A percentile compares a stretch with the other conserved stretches of the same genome.
Evolutionary conservation across 1,139 yeast genomes (phyloP).

Genomic region (Geotrichum histeridarum): DNA sequence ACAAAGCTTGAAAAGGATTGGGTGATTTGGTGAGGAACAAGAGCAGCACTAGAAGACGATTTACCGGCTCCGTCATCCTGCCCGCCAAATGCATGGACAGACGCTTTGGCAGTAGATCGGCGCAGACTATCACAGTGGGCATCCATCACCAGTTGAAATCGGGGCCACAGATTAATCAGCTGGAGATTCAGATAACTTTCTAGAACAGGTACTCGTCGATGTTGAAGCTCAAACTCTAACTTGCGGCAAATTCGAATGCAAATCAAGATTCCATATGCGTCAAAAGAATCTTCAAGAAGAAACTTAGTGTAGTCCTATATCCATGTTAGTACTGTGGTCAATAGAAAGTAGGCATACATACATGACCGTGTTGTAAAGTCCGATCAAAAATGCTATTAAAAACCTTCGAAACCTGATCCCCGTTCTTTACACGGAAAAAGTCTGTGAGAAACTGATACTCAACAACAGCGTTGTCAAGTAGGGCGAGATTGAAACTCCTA

Average conservation of each 20-base stretch:
- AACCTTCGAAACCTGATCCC: constrained; percentile 42
- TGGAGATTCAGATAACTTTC: constrained; percentile 70
- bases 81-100: constrained; percentile 21
- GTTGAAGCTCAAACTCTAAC: constrained; percentile 57
- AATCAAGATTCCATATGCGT: constrained; percentile 73
- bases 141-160: constrained; percentile 71
- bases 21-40: constrained; percentile 62
- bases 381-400: constrained; percentile 47
- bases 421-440: constrained; percentile 52
- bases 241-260: constrained; percentile 68
- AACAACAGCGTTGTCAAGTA: constrained; percentile 70
- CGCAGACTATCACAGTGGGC: constrained; percentile 66
- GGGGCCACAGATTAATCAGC: constrained; percentile 72
- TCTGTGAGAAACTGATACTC: constrained; percentile 72
- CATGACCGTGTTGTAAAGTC: constrained; percentile 50
- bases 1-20: constrained; percentile 74
- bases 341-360: constrained; percentile 6
- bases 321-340: not conserved
- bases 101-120: constrained; percentile 38
- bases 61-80: constrained; percentile 25
- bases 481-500: constrained; percentile 66
- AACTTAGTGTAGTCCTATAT: constrained; percentile 41
- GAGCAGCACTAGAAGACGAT: constrained; percentile 34
- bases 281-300: constrained; percentile 52
- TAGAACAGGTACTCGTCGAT: constrained; percentile 63